phyloP scores from a whole-genome alignment of 1,139 yeast species.

The Pneumocystis canis region DNA sequence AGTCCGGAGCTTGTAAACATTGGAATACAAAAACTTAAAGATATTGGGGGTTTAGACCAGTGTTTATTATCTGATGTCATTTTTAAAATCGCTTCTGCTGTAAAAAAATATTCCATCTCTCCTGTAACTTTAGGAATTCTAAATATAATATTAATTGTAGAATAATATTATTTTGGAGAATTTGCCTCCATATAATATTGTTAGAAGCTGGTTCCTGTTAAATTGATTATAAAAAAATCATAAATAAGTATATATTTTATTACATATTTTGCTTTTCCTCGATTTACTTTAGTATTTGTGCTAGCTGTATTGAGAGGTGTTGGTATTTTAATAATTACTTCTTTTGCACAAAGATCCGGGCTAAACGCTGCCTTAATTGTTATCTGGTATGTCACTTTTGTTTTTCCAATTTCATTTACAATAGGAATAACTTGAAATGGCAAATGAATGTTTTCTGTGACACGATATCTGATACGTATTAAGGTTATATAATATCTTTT shows the following conservation, averaged over 20 bases:
- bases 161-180: neutral
- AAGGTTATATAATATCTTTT: neutral
- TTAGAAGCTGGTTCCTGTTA: slow-evolving; percentile 43
- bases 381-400: slow-evolving; percentile 41
- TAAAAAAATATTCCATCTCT: slow-evolving; percentile 42
- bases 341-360: slow-evolving; percentile 46
- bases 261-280: slow-evolving; percentile 51
- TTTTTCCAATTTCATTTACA: slow-evolving; percentile 39
- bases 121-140: slow-evolving; percentile 53
- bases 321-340: slow-evolving; percentile 52
- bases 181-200: slow-evolving; percentile 43
- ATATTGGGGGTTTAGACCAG: slow-evolving; percentile 70
- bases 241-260: neutral
- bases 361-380: slow-evolving; percentile 51
- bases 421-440: slow-evolving; percentile 62
- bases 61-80: slow-evolving; percentile 24
- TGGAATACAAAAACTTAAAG: slow-evolving; percentile 51
- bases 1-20: slow-evolving; percentile 74
- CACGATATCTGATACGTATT: slow-evolving; percentile 32
- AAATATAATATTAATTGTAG: neutral
- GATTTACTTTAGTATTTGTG: slow-evolving; percentile 31
- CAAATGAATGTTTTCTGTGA: slow-evolving; percentile 42
- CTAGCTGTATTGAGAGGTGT: slow-evolving; percentile 50
- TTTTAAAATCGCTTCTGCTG: slow-evolving; percentile 36
- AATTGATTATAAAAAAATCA: neutral